Conservation (phyloP, 2,329 filamentous ascomycete species). For the Lachnellula occidentalis region DNA sequence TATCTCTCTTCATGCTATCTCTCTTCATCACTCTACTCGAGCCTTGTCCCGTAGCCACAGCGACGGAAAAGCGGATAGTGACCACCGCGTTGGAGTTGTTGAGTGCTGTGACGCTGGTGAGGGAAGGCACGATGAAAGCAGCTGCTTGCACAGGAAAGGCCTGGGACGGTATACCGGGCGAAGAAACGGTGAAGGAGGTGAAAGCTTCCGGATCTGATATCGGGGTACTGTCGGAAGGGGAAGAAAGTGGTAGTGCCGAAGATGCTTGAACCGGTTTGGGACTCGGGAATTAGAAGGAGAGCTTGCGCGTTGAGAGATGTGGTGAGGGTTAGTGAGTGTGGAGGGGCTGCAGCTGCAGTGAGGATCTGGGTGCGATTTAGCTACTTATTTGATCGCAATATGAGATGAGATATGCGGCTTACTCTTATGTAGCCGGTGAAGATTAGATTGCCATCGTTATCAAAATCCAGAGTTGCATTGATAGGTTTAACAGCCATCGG, state of each 20-base stretch:
- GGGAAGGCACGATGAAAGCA: conserved; percentile 15
- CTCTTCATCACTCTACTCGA: neutral
- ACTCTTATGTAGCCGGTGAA: conserved; percentile 22
- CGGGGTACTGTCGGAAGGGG: conserved; percentile 12
- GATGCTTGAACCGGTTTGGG: conserved; percentile 7
- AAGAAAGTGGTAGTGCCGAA: conserved; percentile 19
- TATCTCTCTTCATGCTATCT: no score
- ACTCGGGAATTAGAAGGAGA: conserved; percentile 7
- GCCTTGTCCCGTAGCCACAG: conserved; percentile 4
- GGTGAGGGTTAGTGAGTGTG: conserved; percentile 2
- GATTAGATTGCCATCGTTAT: conserved; percentile 7
- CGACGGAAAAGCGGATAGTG: conserved; percentile 11
- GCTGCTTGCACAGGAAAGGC: conserved; percentile 10
- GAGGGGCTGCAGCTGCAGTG: neutral
- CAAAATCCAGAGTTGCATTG: conserved; percentile 27
- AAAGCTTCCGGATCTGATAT: conserved; percentile 9
- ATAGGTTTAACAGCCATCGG: conserved; percentile 56
- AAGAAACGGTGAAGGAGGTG: conserved; percentile 10
- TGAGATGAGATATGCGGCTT: neutral
- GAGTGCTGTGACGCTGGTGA: conserved; percentile 1
- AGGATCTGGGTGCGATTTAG: conserved; percentile 5
- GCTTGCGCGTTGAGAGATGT: neutral
- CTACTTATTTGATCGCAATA: neutral
- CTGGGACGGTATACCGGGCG: neutral
- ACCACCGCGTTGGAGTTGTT: conserved; percentile 1